Conservation (phyloP, 495 filamentous ascomycete species). For the Neurospora sublineolata region DNA sequence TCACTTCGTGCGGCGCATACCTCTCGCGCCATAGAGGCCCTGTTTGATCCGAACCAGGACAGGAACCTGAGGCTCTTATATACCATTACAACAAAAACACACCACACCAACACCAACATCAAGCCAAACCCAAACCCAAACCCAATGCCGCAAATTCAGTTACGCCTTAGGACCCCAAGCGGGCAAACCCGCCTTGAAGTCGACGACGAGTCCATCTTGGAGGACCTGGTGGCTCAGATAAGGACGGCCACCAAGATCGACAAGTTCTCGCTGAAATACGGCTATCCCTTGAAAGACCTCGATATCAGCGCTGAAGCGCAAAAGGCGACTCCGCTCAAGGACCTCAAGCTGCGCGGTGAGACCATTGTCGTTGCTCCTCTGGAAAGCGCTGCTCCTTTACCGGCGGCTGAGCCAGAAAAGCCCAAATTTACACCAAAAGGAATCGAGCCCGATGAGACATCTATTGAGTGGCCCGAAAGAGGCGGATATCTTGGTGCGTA, state of each 20-base stretch:
- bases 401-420: conserved; percentile 1
- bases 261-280: conserved; percentile 69
- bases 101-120: background rate
- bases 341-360: conserved; percentile 67
- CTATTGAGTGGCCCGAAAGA: conserved; percentile 20
- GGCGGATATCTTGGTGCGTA: conserved; percentile 19
- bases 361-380: conserved; percentile 56
- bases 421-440: conserved; percentile 19
- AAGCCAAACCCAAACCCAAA: background rate
- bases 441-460: conserved; percentile 26
- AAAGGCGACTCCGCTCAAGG: conserved; percentile 21
- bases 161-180: conserved; percentile 26
- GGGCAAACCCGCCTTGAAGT: conserved; percentile 45
- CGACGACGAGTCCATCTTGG: conserved; percentile 51
- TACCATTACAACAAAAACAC: background rate
- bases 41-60: background rate
- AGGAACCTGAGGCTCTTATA: background rate
- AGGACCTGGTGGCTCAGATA: conserved; percentile 33
- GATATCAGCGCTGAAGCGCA: conserved; percentile 34
- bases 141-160: conserved; percentile 17
- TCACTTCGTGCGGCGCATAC: background rate
- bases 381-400: conserved; percentile 3
- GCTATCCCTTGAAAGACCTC: conserved; percentile 70
- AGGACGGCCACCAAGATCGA: conserved; percentile 23
- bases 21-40: background rate